Evolutionary conservation across 2,329 filamentous ascomycete species (phyloP), one percentile per base, ranked within the genome.

Genomic region (Cladosporium sp.): DNA sequence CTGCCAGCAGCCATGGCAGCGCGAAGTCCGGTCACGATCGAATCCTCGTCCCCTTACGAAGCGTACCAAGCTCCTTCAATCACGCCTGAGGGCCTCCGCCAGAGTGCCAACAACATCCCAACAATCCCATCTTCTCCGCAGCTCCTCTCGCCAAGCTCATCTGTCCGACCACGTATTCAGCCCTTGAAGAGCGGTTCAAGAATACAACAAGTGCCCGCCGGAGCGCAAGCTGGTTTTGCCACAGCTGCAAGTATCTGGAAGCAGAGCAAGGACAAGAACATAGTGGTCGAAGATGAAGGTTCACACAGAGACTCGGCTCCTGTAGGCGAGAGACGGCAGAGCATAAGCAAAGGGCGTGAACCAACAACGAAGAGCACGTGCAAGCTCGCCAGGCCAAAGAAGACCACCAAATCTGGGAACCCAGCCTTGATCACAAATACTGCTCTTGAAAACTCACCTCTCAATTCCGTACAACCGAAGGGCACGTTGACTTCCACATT

Each of bases 1-100:
- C 12, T 52, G 28, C 39, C 35, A 20, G 24, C 45, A 35, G 62
- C n/a, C 52, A 65, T 65, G 64, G 56, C 64, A 25, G 58, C 55
- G 37, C 57, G 36, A 25, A 65, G 60, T 44, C 64, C 65, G 15
- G 61, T 66, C 39, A 58, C 63, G 20, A 60, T 68, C 20, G 39
- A 61, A 44, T 66, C 64, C 25, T 65, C 65, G 32, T 64, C 65
- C 19, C 58, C 62, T 28, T 15, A 55, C 20, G 45, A 44, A 40
- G 35, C 58, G 45, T 62, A 62, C 48, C 60, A 56, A 24, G 19
- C 54, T n/a, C 60, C 62, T 10, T 60, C 62, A 9, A 56, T 57
- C 22, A 62, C 63, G 19, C 63, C 64, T 34, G 64, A 57, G 32
- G 60, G 32, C 28, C 36, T 50, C 19, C 58, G 37, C 19, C 58